A percentile compares a stretch with the other conserved stretches of the same genome.
These are phyloP conservation scores for Adansonia madagascariensis DNA, from an alignment of 441 rosid genomes.

Conservation along the genomic window DNA sequence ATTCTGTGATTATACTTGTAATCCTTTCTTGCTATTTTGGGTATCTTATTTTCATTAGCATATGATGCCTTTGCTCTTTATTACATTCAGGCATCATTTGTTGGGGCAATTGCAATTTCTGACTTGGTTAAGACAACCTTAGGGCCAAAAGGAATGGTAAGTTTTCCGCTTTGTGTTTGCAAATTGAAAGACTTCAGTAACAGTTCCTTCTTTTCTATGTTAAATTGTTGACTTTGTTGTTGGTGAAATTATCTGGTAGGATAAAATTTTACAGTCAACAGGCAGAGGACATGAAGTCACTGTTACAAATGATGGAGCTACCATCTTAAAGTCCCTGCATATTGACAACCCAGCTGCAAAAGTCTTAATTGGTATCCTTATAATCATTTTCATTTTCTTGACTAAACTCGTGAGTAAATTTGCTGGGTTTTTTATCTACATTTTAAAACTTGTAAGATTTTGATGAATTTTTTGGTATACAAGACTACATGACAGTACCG, in stretches of 20 bases:
- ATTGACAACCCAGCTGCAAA: conserved; percentile 95
- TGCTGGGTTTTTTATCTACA: not conserved
- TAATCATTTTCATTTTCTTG: not conserved
- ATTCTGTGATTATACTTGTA: not conserved
- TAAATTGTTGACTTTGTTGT: conserved; percentile 19
- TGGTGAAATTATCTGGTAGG: conserved; percentile 44
- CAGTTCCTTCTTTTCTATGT: not conserved
- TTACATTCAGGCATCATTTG: conserved; percentile 66
- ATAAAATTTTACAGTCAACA: conserved; percentile 90
- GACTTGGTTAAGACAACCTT: conserved; percentile 91
- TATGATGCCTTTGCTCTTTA: not conserved
- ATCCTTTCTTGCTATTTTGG: not conserved
- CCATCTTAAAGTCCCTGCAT: conserved; percentile 88
- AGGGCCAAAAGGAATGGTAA: conserved; percentile 97
- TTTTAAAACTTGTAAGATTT: not conserved
- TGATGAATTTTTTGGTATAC: not conserved
- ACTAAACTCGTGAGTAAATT: not conserved
- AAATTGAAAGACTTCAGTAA: not conserved
- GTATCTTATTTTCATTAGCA: not conserved
- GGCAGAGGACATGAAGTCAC: conserved; percentile 80
- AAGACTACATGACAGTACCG: not conserved
- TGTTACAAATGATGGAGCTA: conserved; percentile 96
- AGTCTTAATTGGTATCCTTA: conserved; percentile 84
- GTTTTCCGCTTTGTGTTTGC: conserved; percentile 17
- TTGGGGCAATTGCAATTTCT: conserved; percentile 91